These are phyloP conservation scores for Backusella liffmaniae DNA, from an alignment of 192 early-diverging fungal genomes.

Conservation along the genomic window DNA sequence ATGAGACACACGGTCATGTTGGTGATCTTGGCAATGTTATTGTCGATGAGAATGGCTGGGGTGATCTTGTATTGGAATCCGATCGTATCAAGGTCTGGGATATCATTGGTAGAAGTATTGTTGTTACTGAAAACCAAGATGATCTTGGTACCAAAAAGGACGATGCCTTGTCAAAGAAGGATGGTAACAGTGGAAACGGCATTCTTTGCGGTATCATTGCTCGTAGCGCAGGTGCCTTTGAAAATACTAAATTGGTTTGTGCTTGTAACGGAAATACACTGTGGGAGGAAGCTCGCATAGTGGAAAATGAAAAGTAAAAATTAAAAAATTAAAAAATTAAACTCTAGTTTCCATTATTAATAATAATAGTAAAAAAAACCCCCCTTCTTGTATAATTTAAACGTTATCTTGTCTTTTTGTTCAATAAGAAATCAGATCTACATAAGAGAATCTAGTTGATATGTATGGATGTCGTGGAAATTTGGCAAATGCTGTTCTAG, in stretches of 20 bases:
- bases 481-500: too few relatives aligned
- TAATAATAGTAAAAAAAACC: too few relatives aligned
- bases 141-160: slow-evolving; percentile 43
- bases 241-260: slow-evolving; percentile 87
- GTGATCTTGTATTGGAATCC: slow-evolving; percentile 74
- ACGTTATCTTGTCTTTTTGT: too few relatives aligned
- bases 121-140: slow-evolving; percentile 58
- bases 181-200: slow-evolving; percentile 59
- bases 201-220: slow-evolving; percentile 84
- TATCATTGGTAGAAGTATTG: slow-evolving; percentile 85
- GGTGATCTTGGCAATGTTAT: slow-evolving; percentile 70
- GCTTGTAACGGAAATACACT: slow-evolving; percentile 83
- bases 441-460: too few relatives aligned
- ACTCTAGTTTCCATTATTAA: too few relatives aligned
- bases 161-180: slow-evolving; percentile 28
- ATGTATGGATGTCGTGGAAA: too few relatives aligned
- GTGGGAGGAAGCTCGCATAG: slow-evolving; percentile 72
- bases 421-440: too few relatives aligned
- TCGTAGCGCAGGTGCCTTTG: slow-evolving; percentile 85
- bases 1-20: slow-evolving; percentile 45
- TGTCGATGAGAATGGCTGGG: slow-evolving; percentile 69
- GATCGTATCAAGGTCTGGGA: slow-evolving; percentile 81
- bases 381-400: too few relatives aligned
- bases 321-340: too few relatives aligned
- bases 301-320: slow-evolving; percentile 5